Evolutionary conservation across 2,329 filamentous ascomycete species (phyloP), one percentile per base, ranked within the genome.

Genomic region (Penicillium sclerotigenum): DNA sequence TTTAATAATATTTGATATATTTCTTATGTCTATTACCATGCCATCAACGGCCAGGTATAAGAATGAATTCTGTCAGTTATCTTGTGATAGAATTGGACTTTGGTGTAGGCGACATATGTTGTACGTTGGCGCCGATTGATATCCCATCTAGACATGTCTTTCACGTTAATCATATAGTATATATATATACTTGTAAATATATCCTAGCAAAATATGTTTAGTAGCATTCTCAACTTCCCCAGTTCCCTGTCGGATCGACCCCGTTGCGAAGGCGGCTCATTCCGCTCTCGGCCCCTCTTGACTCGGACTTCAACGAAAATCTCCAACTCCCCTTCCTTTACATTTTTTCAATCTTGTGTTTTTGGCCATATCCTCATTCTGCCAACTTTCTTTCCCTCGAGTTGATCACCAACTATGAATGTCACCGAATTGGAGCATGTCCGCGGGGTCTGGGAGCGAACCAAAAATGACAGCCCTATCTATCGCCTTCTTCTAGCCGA

Each of bases 371-470:
- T 14, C 8, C 33, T 24, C 22, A 26, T 20, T 37, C 11, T 28
- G 6, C 46, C 20, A 26, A 18, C 10, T 18, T 11, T 1, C 16
- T 43, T 36, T 28, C 11, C 20, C 16, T 3, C 6, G 33, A 47
- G 20, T 36, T 36, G 16, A 26, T 36, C 11, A 20, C 11, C 10
- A 20, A 52, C n/a, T 16, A 56, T 56, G 40, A 29, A 22, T n/a
- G 13, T 1, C 13, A 28, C 53, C 28, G 47, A 52, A 52, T 40
- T 56, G 22, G 47, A 52, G 24, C 53, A 56, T 40, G 20, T 52
- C 26, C 53, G 53, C n/a, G 53, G 53, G 20, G 47, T 56, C 28
- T 56, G 53, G 53, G 41, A 40, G 11, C 53, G 53, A 45, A 51
- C 47, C 47, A 56, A 56, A 13, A 26, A 56, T 37, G 53, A 52